Percentiles rank a stretch among this genome's conserved stretches.
phyloP scores from a whole-genome alignment of 495 filamentous ascomycete genomes.

The Penicillium pancosmium region DNA sequence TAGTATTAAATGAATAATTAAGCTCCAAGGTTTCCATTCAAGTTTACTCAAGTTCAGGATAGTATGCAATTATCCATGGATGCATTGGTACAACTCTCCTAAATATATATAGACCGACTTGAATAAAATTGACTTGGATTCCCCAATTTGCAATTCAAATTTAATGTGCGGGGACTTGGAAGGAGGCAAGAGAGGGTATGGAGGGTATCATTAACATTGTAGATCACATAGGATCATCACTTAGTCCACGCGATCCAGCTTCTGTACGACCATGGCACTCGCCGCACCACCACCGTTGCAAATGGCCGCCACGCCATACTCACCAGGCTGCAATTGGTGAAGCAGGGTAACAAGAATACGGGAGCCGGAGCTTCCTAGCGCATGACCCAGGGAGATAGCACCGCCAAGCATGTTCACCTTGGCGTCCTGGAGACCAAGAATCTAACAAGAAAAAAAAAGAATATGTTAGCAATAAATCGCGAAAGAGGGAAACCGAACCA shows the following conservation, averaged over 20 bases:
- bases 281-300: conserved; percentile 96
- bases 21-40: no score
- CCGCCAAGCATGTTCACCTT: conserved; percentile 88
- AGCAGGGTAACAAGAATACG: conserved; percentile 88
- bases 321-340: conserved; percentile 85
- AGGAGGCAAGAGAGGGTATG: no score
- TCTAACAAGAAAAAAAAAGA: conserved; percentile 46
- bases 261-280: conserved; percentile 89
- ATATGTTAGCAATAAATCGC: conserved; percentile 18
- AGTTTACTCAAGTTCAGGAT: no score
- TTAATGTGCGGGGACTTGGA: no score
- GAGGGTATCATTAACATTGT: conserved; percentile 26
- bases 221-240: neutral
- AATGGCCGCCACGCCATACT: conserved; percentile 94
- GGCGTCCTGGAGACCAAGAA: conserved; percentile 73
- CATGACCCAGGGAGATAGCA: conserved; percentile 92
- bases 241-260: conserved; percentile 66
- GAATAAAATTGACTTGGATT: no score
- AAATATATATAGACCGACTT: no score
- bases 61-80: no score
- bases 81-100: no score
- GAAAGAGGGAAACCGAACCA: no score
- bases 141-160: no score
- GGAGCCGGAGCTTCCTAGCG: conserved; percentile 90
- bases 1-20: no score